phyloP scores from a whole-genome alignment of 2,329 filamentous ascomycete species.

The Hypoxylon sp. region DNA sequence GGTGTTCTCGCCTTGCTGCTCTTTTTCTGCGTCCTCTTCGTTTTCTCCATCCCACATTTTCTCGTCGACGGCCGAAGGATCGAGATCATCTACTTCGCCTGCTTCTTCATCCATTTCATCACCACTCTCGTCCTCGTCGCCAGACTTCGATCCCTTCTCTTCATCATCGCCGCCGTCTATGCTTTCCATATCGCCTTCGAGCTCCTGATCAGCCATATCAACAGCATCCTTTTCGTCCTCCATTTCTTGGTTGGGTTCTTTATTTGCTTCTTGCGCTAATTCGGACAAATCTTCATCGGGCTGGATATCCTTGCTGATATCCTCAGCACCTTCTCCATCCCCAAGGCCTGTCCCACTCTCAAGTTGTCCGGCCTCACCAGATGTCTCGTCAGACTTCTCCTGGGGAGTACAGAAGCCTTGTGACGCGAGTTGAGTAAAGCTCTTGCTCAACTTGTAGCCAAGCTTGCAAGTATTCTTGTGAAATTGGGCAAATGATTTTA shows the following conservation, averaged over 20 bases:
- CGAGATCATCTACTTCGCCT: conserved; percentile 90
- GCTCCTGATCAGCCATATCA: conserved; percentile 92
- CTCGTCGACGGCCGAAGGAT: conserved; percentile 91
- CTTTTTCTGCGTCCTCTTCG: conserved; percentile 83
- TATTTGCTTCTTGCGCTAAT: conserved; percentile 85
- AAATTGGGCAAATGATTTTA: conserved; percentile 70
- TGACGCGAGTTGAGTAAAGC: conserved; percentile 81
- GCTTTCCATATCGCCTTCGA: conserved; percentile 84
- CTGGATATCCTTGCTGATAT: conserved; percentile 97
- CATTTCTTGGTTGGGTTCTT: conserved; percentile 73
- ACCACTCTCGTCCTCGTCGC: conserved; percentile 73
- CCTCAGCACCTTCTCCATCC: conserved; percentile 93
- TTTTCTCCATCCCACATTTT: conserved; percentile 97
- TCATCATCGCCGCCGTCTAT: conserved; percentile 73
- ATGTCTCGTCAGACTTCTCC: conserved; percentile 79
- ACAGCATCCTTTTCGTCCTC: conserved; percentile 87
- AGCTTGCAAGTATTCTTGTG: conserved; percentile 81
- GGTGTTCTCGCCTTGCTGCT: conserved; percentile 80
- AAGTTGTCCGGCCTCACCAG: conserved; percentile 79
- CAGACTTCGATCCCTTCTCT: conserved; percentile 70
- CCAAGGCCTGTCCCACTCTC: conserved; percentile 94
- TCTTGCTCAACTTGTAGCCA: conserved; percentile 79
- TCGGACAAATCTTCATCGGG: conserved; percentile 94
- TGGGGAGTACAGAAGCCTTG: conserved; percentile 93
- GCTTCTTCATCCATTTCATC: conserved; percentile 90